A percentile compares a stretch with the other conserved stretches of the same genome.
Evolutionary conservation across 371 early-diverging fungal genomes (phyloP).

Genomic region (Apophysomyces ossiformis): DNA sequence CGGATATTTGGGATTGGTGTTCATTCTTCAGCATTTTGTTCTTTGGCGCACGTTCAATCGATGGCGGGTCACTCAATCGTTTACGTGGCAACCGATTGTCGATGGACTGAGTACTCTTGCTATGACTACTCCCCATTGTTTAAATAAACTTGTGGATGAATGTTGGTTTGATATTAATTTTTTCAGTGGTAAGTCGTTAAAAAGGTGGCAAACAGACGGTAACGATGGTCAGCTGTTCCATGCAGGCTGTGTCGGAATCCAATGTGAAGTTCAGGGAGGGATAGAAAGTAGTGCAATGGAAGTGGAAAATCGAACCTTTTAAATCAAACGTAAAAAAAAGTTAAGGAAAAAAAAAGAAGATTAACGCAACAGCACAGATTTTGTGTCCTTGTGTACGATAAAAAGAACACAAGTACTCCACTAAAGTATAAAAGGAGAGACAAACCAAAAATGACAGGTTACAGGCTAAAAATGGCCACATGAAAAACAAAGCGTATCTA

Average conservation of each 20-base stretch:
- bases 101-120: background rate
- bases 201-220: background rate
- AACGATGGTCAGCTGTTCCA: slow-evolving; percentile 2
- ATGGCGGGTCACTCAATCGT: background rate
- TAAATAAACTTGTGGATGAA: slow-evolving; percentile 1
- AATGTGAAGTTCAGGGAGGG: slow-evolving; percentile 9
- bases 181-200: background rate
- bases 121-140: slow-evolving; percentile 4
- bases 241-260: slow-evolving; percentile 10
- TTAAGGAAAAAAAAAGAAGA: background rate
- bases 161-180: background rate
- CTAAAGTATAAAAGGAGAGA: background rate
- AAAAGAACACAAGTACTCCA: background rate
- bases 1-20: background rate
- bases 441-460: slow-evolving; percentile 10
- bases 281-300: slow-evolving; percentile 3
- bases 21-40: background rate
- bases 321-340: slow-evolving; percentile 4
- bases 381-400: background rate
- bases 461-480: slow-evolving; percentile 11
- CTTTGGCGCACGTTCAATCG: slow-evolving; percentile 1
- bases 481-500: background rate
- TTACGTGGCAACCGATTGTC: background rate
- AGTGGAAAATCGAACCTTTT: slow-evolving; percentile 4
- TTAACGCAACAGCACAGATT: slow-evolving; percentile 1